These are phyloP conservation scores for Hordeum marinum DNA, from an alignment of 176 grass and related monocot species.

Conservation along the genomic window DNA sequence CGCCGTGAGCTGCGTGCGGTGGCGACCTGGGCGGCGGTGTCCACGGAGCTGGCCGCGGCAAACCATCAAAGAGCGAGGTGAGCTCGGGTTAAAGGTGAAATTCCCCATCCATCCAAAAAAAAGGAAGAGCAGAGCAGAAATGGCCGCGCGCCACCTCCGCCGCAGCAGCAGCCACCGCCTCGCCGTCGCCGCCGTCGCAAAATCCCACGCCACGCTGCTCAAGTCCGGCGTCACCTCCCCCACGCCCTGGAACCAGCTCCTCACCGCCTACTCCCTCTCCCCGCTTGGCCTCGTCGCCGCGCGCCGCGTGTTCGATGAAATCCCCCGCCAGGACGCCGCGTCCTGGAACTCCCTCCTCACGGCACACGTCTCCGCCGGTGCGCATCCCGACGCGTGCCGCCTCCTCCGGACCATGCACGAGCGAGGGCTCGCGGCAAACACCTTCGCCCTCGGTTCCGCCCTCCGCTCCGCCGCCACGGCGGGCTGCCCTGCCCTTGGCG, in stretches of 20 bases:
- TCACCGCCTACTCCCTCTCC: constrained; percentile 37
- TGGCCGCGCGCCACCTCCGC: neutral
- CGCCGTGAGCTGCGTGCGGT: neutral
- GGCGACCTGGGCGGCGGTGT: too few relatives aligned
- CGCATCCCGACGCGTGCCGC: constrained; percentile 20
- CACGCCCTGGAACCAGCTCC: constrained; percentile 57
- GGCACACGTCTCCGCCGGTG: constrained; percentile 23
- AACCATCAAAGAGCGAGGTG: too few relatives aligned
- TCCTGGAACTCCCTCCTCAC: constrained; percentile 71
- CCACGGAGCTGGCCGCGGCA: too few relatives aligned
- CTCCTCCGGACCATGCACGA: constrained; percentile 34
- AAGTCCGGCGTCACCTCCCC: constrained; percentile 38
- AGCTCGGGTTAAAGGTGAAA: too few relatives aligned
- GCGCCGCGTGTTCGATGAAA: constrained; percentile 51
- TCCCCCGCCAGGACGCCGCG: constrained; percentile 32
- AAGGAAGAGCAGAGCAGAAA: too few relatives aligned
- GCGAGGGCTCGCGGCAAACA: constrained; percentile 19
- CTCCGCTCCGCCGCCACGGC: constrained; percentile 30
- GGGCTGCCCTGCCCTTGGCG: constrained; percentile 1
- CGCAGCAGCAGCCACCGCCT: neutral
- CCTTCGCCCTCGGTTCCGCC: constrained; percentile 44
- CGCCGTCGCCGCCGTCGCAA: constrained; percentile 13
- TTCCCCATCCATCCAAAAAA: too few relatives aligned
- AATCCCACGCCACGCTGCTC: constrained; percentile 41
- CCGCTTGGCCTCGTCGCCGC: constrained; percentile 12